These are phyloP conservation scores for Trebouxiophyceae sp. DNA, from an alignment of 163 green algal species.

Conservation along the genomic window DNA sequence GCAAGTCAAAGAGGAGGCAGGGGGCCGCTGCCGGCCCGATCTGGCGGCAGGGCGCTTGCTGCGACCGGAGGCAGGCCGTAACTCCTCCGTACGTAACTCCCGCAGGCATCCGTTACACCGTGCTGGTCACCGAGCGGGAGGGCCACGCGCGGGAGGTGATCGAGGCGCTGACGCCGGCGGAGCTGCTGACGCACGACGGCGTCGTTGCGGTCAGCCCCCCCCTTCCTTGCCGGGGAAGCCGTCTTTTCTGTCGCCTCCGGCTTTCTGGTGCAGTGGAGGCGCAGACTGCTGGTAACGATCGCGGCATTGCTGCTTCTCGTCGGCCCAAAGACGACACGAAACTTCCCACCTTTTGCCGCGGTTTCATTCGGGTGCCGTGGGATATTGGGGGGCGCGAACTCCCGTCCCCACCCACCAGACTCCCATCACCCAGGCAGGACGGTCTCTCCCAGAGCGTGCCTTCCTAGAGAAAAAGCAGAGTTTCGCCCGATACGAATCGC, in stretches of 20 bases:
- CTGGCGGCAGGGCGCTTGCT: background rate
- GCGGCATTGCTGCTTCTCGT: too few species aligned
- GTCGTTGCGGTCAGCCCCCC: slow-evolving; percentile 52
- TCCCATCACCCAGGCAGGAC: too few species aligned
- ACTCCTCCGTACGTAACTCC: too few species aligned
- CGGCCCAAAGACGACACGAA: too few species aligned
- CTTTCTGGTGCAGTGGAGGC: background rate
- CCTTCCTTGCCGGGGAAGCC: too few species aligned
- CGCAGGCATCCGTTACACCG: slow-evolving; percentile 31
- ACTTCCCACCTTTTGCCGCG: too few species aligned
- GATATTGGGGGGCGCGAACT: too few species aligned
- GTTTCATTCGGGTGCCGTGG: too few species aligned
- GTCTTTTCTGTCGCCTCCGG: background rate
- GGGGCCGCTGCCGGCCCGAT: background rate
- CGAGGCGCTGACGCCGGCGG: slow-evolving; percentile 28
- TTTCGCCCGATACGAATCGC: too few species aligned
- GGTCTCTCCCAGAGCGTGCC: background rate
- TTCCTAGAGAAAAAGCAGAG: background rate
- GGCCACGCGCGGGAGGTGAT: slow-evolving; percentile 44
- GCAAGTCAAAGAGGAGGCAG: too few species aligned
- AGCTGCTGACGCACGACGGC: slow-evolving; percentile 48
- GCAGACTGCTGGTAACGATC: background rate
- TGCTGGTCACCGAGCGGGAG: slow-evolving; percentile 42
- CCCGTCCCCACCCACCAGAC: too few species aligned
- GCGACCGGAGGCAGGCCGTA: background rate